Base-by-base conservation (phyloP, 495 filamentous ascomycete genomes). In the Penicillium crystallinum region DNA sequence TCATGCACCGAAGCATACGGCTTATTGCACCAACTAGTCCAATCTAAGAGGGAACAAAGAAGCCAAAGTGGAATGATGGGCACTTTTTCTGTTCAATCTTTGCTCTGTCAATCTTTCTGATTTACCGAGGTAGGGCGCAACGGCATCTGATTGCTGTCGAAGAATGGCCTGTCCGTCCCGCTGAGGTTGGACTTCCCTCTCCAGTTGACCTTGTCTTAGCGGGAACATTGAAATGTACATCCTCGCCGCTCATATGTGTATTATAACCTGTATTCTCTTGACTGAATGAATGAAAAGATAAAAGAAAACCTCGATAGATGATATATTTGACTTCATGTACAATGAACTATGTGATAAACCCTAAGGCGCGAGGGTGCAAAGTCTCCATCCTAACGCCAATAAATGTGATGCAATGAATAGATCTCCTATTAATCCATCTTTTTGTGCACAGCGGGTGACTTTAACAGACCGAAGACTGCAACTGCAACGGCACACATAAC, bases 401-500 rank as follows among this genome's bases (percentile, higher is more conserved):
- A 14, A 42, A 29, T 22, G 29, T 3, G 22, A 41, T 41, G 38
- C 31, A 34, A 34, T 34, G n/a, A n/a, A 41, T 39, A n/a, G 14
- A 6, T 10, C 39, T 4, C 31, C 27, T 23, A 14, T 56, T 30
- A 61, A 36, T 54, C 50, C 8, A 29, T 49, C 40, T 66, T 64
- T 29, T 40, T 52, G 38, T 59, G 47, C 31, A 49, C 36, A 34
- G 38, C 46, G 49, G 77, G 75, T 23, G 73, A 66, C 53, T 74
- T 81, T 44, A 97, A 66, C 10, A 81, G 77, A 17, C 77, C 77
- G 63, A 95, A 88, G 0, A 85, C 89, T n/a, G 88, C 64, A 44
- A 74, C 73, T 34, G 77, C 79, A 31, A 96, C 91, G 7, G 66
- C 81, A 19, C 86, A 61, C 77, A 97, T 96, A 2, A 88, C 90